Evolutionary conservation across 208 protist species (phyloP).

Genomic region (Leishmania martiniquensis): DNA sequence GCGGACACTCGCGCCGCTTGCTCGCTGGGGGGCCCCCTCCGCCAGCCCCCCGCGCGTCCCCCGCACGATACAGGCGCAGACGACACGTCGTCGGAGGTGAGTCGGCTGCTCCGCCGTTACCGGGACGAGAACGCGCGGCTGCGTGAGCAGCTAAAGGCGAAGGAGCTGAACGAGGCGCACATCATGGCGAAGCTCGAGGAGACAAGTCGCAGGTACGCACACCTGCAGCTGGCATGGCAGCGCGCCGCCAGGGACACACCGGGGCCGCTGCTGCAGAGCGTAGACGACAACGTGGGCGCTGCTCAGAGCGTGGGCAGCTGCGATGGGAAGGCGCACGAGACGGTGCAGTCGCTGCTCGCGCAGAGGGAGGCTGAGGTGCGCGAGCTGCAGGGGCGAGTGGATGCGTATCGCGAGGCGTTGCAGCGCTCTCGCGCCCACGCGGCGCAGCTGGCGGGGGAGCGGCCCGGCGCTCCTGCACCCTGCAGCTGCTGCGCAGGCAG

Average conservation of each 20-base stretch:
- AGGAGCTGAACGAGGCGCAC: conserved; percentile 46
- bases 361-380: conserved; percentile 34
- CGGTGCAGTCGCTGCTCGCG: conserved; percentile 20
- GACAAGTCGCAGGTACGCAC: conserved; percentile 4
- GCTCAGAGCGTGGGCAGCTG: background rate
- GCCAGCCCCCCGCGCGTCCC: background rate
- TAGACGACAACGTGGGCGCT: background rate
- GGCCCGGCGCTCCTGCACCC: background rate
- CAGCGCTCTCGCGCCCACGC: conserved; percentile 13
- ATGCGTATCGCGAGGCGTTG: conserved; percentile 54
- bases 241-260: background rate
- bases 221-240: conserved; percentile 24
- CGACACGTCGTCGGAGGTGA: conserved; percentile 17
- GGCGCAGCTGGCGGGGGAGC: background rate
- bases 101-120: conserved; percentile 43
- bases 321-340: conserved; percentile 10
- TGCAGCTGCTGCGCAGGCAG: background rate
- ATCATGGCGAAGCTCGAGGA: conserved; percentile 53
- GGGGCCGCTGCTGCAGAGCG: background rate
- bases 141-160: conserved; percentile 58
- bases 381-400: conserved; percentile 50
- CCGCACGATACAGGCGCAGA: background rate
- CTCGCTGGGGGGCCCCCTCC: background rate
- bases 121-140: conserved; percentile 62
- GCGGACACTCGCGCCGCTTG: background rate